phyloP scores from a whole-genome alignment of 163 green algal genomes.

The Scenedesmus sp. region DNA sequence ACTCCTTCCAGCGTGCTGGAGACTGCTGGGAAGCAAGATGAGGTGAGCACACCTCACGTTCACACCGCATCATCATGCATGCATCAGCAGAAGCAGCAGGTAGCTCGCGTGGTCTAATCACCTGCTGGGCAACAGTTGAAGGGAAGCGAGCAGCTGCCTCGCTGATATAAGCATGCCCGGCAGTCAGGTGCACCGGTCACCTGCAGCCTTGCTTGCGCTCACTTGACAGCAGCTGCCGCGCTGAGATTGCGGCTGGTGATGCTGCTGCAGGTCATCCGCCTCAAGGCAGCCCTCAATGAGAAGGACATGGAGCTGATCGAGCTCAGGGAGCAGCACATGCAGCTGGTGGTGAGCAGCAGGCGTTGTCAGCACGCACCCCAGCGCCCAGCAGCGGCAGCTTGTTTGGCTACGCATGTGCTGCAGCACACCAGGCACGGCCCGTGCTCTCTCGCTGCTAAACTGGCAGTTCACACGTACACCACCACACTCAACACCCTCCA shows the following conservation, averaged over 20 bases:
- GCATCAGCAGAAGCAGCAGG: neutral
- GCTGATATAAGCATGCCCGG: neutral
- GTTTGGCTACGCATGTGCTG: neutral
- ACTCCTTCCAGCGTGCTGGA: conserved; percentile 51
- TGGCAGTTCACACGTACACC: neutral
- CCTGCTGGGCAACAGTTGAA: neutral
- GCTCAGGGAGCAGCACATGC: conserved; percentile 78
- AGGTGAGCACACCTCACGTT: neutral
- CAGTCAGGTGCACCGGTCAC: too few species aligned
- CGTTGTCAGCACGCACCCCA: neutral
- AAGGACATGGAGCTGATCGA: conserved; percentile 82
- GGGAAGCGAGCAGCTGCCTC: neutral
- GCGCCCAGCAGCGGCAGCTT: neutral
- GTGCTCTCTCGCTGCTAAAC: neutral
- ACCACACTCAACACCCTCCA: neutral
- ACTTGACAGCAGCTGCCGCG: neutral
- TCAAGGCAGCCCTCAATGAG: conserved; percentile 76
- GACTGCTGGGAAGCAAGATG: conserved; percentile 49
- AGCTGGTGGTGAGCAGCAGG: conserved; percentile 70
- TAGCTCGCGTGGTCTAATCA: neutral
- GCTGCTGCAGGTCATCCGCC: conserved; percentile 57
- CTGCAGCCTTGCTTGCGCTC: neutral
- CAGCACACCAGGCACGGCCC: neutral
- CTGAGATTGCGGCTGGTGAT: neutral
- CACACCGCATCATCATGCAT: neutral